Conservation (phyloP, 129 eudicot genomes). For the Artemisia annua region DNA sequence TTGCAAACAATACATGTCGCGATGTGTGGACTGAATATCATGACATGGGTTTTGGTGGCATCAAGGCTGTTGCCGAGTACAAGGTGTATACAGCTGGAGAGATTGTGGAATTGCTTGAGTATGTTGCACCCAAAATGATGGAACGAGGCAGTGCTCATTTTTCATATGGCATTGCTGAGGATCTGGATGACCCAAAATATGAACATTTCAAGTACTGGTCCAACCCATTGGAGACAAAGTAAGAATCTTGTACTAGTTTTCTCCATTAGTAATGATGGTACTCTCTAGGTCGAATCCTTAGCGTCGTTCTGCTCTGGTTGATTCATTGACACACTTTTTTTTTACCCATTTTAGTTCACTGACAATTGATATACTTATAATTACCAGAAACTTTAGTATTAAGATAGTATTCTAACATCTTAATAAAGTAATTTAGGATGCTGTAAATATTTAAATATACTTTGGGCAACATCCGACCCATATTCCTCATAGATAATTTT, state of each 20-base stretch:
- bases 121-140: constrained; percentile 98
- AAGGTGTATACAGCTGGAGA: constrained; percentile 85
- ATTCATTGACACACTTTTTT: background rate
- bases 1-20: constrained; percentile 71
- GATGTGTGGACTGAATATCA: constrained; percentile 97
- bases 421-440: background rate
- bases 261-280: constrained; percentile 4
- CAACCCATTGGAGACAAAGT: constrained; percentile 97
- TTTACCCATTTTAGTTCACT: background rate
- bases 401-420: background rate
- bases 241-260: constrained; percentile 41
- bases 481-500: background rate
- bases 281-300: background rate
- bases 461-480: background rate
- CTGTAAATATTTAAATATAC: background rate
- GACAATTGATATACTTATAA: background rate
- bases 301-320: background rate
- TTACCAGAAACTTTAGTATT: background rate
- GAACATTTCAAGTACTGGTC: constrained; percentile 91
- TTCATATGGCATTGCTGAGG: constrained; percentile 85
- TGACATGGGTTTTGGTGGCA: constrained; percentile 90
- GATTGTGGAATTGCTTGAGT: constrained; percentile 63
- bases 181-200: constrained; percentile 88
- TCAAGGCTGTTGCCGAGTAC: constrained; percentile 87
- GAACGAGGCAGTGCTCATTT: constrained; percentile 82